Base-by-base conservation (phyloP, 164 flowering plant genomes). In the Akebia trifoliata region DNA sequence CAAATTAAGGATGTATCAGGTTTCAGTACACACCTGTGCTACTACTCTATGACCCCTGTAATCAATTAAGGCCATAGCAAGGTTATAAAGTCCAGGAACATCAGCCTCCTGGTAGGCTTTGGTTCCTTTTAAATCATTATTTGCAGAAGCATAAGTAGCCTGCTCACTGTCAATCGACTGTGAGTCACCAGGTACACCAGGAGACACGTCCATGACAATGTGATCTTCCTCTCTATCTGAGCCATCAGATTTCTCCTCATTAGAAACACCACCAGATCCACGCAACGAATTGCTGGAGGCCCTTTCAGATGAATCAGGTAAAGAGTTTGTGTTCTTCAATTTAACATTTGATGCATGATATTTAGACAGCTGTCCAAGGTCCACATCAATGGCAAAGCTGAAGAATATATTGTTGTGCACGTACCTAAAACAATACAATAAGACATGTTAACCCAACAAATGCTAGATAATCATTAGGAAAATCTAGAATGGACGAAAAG, bases 371-470 rank as follows among this genome's bases (percentile, higher is more conserved):
- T 75, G 89, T 46, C 84, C 89, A 62, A 90, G 71, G 64, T 90
- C 97, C 17, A 86, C 85, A 79, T 94, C 99, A 59, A 94, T 89
- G 54, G 99, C 97, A 76, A 90, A 94, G 70, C 99, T 94, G 70
- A 90, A 94, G 81, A 94, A 94, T 78, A 94, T 90, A 69, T 94
- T 94, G 79, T 94, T 94, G 85, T 94, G 99, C 2, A 94, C 95
- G 78, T 94, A 94, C 99, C 99, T 94, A 61, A 28, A 14, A 57
- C 34, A 40, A 35, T 0, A 21, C 57, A 36, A n/a, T 1, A 39
- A 36, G 20, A 20, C 31, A 45, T 39, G 34, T 58, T 51, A 42
- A 31, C 34, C 56, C 25, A 57, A 6, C 3, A 58, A 20, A 28
- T 24, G 29, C 32, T 17, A 56, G 2, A 24, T 32, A 26, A 12